Evolutionary conservation across 1,139 yeast genomes (phyloP).

Genomic region (Blastobotrys buckinghamii): DNA sequence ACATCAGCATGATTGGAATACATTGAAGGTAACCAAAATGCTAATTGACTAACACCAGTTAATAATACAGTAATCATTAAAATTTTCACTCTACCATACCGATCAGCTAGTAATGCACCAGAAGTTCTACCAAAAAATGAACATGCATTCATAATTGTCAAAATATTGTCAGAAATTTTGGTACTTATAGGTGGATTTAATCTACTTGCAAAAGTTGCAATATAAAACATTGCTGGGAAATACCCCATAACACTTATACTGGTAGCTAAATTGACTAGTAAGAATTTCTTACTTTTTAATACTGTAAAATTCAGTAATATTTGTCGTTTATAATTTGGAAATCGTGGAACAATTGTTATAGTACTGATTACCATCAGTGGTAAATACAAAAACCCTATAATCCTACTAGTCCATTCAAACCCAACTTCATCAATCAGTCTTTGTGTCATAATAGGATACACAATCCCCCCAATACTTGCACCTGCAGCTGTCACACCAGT

Average conservation of each 20-base stretch:
- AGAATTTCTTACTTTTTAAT: slow-evolving; percentile 18
- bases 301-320: slow-evolving; percentile 19
- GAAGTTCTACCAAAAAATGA: slow-evolving; percentile 44
- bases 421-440: slow-evolving; percentile 40
- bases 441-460: slow-evolving; percentile 42
- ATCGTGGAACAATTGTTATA: slow-evolving; percentile 30
- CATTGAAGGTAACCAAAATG: slow-evolving; percentile 22
- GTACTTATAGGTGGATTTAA: slow-evolving; percentile 36
- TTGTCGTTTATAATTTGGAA: slow-evolving; percentile 14
- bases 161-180: slow-evolving; percentile 28
- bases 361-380: slow-evolving; percentile 37
- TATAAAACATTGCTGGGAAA: slow-evolving; percentile 37
- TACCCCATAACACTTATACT: slow-evolving; percentile 32
- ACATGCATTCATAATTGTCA: slow-evolving; percentile 45
- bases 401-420: slow-evolving; percentile 46
- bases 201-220: slow-evolving; percentile 36
- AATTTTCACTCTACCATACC: slow-evolving; percentile 10
- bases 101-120: slow-evolving; percentile 9
- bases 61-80: slow-evolving; percentile 3
- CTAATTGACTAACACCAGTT: slow-evolving; percentile 8
- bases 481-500: slow-evolving; percentile 55
- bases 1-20: slow-evolving; percentile 17
- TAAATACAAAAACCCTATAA: slow-evolving; percentile 40
- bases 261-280: slow-evolving; percentile 22
- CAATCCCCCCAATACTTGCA: slow-evolving; percentile 60